These are phyloP conservation scores for Venturia asperata DNA, from an alignment of 2,329 filamentous ascomycete species.

Conservation along the genomic window DNA sequence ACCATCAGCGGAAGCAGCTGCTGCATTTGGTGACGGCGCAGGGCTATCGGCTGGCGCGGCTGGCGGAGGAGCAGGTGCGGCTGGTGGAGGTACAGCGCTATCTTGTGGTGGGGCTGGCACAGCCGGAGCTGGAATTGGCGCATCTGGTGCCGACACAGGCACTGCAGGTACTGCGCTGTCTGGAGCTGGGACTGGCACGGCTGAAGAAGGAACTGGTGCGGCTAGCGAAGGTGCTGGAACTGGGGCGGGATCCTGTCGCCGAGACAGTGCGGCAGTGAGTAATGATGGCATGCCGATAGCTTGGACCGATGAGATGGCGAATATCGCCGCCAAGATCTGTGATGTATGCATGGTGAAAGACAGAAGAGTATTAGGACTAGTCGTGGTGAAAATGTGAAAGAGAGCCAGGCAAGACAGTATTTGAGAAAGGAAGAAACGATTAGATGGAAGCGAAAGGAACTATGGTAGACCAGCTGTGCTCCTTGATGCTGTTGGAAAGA, in stretches of 20 bases:
- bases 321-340: neutral
- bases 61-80: neutral
- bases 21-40: neutral
- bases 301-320: constrained; percentile 2
- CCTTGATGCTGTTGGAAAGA: neutral
- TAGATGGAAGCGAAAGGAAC: neutral
- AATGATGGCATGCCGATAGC: constrained; percentile 6
- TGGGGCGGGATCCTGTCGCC: constrained; percentile 6
- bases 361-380: neutral
- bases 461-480: constrained; percentile 7
- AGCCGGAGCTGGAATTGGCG: neutral
- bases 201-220: neutral
- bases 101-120: neutral
- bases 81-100: too few relatives aligned
- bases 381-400: neutral
- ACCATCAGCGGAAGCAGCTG: neutral
- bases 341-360: constrained; percentile 10
- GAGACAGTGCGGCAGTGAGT: neutral
- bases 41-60: neutral
- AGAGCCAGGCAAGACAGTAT: neutral
- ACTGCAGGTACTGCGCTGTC: neutral
- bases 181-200: neutral
- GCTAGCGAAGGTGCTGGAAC: neutral
- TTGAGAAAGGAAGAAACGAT: neutral
- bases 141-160: neutral